A percentile compares a stretch with the other conserved stretches of the same genome.
Conservation (phyloP, 441 rosid species). For the Cnidoscolus chayamansa region DNA sequence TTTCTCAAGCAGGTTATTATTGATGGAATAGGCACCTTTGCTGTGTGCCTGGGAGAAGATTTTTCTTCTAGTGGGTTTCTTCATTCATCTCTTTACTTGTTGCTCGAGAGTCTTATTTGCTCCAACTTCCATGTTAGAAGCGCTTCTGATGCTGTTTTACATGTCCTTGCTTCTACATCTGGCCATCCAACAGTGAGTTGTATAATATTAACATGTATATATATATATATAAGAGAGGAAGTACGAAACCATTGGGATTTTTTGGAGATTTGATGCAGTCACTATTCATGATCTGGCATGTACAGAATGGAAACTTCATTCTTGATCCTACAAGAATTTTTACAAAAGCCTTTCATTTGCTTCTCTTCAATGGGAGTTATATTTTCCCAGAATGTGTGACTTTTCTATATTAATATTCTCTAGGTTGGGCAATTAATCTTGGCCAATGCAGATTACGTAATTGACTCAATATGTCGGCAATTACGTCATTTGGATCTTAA, state of each 20-base stretch:
- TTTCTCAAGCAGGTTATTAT: slow-evolving; percentile 52
- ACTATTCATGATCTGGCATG: no score
- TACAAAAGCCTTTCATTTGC: no score
- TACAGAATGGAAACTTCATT: no score
- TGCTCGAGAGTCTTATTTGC: slow-evolving; percentile 77
- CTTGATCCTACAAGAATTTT: no score
- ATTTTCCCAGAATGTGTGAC: background rate
- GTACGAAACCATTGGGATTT: no score
- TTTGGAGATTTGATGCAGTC: no score
- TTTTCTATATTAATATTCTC: slow-evolving; percentile 23
- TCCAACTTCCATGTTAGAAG: slow-evolving; percentile 69
- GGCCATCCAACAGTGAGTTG: slow-evolving; percentile 66
- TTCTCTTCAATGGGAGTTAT: no score
- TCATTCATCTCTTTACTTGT: slow-evolving; percentile 81
- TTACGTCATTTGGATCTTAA: slow-evolving; percentile 88
- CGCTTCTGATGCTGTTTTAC: slow-evolving; percentile 77
- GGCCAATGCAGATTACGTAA: slow-evolving; percentile 86
- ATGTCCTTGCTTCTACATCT: slow-evolving; percentile 55
- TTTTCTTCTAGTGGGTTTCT: slow-evolving; percentile 87
- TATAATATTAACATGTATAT: background rate
- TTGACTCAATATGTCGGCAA: slow-evolving; percentile 89
- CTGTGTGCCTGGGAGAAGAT: slow-evolving; percentile 67
- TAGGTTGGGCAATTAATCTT: slow-evolving; percentile 90
- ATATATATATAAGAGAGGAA: no score
- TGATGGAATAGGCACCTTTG: slow-evolving; percentile 83